Percentiles rank a stretch among this genome's conserved stretches.
Conservation (phyloP, 139 green algal genomes). For the Pseudopediastrum boryanum region DNA sequence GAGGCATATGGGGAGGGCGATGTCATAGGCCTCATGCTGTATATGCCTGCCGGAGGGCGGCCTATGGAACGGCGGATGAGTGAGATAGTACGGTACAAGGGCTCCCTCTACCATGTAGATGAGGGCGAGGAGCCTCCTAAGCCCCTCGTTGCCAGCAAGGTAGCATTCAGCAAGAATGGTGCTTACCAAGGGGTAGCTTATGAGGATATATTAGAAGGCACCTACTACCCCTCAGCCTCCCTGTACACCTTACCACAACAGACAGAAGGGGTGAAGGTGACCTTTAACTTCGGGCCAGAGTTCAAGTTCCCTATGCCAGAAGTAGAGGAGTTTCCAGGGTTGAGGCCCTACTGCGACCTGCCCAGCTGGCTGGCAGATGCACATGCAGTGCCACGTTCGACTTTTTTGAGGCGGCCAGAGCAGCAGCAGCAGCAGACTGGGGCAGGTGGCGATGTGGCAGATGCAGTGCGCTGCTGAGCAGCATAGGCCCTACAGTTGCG, state of each 20-base stretch:
- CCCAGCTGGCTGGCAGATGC: too few species aligned
- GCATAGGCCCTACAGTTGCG: too few species aligned
- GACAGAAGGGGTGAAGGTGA: slow-evolving; percentile 59
- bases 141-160: slow-evolving; percentile 45
- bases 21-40: slow-evolving; percentile 71
- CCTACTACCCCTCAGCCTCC: slow-evolving; percentile 83
- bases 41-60: slow-evolving; percentile 63
- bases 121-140: slow-evolving; percentile 8
- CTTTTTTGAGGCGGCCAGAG: too few species aligned
- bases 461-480: too few species aligned
- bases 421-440: too few species aligned
- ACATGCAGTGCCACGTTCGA: too few species aligned
- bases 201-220: slow-evolving; percentile 71
- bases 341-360: too few species aligned
- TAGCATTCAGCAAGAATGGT: slow-evolving; percentile 81
- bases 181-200: slow-evolving; percentile 71
- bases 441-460: too few species aligned
- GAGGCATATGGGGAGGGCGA: slow-evolving; percentile 51
- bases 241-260: slow-evolving; percentile 77
- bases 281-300: slow-evolving; percentile 80
- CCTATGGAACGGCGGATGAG: slow-evolving; percentile 46
- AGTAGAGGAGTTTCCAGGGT: slow-evolving; percentile 25
- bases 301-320: slow-evolving; percentile 42
- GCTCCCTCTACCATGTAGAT: slow-evolving; percentile 29
- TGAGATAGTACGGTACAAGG: slow-evolving; percentile 68